phyloP scores from a whole-genome alignment of 1,139 yeast genomes.

The Blastobotrys raffinosifermentans region DNA sequence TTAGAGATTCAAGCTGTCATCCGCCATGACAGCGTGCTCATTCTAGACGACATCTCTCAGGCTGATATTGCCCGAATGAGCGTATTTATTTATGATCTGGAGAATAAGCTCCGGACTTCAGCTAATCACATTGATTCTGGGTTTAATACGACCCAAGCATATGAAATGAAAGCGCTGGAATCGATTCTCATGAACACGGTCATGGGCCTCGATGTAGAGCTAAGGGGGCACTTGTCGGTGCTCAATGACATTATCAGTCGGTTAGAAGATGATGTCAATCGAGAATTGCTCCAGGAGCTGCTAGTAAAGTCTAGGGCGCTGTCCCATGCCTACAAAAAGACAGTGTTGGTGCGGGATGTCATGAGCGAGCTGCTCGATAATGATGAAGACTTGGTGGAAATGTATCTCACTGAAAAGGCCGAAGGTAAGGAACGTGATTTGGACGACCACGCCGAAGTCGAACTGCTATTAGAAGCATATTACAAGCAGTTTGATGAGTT shows the following conservation, averaged over 20 bases:
- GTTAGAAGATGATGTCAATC: constrained; percentile 76
- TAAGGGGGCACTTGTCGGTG: constrained; percentile 58
- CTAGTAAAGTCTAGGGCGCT: constrained; percentile 71
- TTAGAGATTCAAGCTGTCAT: constrained; percentile 80
- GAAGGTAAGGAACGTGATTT: constrained; percentile 17
- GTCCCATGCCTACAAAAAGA: constrained; percentile 72
- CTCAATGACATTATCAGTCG: constrained; percentile 70
- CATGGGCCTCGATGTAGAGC: constrained; percentile 74
- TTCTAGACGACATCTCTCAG: constrained; percentile 62
- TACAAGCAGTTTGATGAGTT: constrained; percentile 91
- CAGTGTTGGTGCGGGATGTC: constrained; percentile 71
- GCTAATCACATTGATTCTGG: constrained; percentile 13
- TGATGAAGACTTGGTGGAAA: constrained; percentile 80
- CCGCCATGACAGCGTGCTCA: constrained; percentile 66
- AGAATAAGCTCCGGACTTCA: constrained; percentile 53
- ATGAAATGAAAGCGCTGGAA: constrained; percentile 85
- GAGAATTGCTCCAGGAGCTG: constrained; percentile 69
- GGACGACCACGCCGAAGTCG: constrained; percentile 52
- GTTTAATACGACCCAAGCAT: constrained; percentile 33
- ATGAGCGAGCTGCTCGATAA: constrained; percentile 79
- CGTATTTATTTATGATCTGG: constrained; percentile 75
- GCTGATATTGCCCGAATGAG: constrained; percentile 55
- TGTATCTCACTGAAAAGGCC: constrained; percentile 59
- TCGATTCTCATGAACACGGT: constrained; percentile 77
- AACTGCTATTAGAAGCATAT: constrained; percentile 82